A percentile compares a stretch with the other conserved stretches of the same genome.
phyloP scores from a whole-genome alignment of 1,139 yeast genomes.

The Magnusiomyces ingens region DNA sequence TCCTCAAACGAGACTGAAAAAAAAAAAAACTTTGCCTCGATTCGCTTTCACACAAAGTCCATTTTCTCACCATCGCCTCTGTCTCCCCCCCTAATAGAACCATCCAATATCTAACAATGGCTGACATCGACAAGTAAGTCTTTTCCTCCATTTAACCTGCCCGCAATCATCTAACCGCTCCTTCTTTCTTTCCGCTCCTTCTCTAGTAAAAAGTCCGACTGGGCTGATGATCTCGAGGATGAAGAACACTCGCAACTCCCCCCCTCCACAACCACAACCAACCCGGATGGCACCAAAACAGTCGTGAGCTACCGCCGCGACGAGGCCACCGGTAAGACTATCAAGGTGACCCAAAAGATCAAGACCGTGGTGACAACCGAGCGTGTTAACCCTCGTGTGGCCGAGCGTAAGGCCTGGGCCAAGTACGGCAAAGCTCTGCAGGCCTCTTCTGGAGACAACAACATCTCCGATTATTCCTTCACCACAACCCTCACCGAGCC shows the following conservation, averaged over 20 bases:
- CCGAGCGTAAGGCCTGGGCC: constrained; percentile 39
- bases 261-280: constrained; percentile 60
- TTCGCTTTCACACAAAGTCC: too few relatives aligned
- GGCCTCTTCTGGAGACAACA: constrained; percentile 65
- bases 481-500: constrained; percentile 82
- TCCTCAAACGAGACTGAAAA: too few relatives aligned
- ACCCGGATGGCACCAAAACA: constrained; percentile 86
- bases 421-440: constrained; percentile 75
- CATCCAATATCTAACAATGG: constrained; percentile 4
- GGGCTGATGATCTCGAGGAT: constrained; percentile 28
- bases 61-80: too few relatives aligned
- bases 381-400: constrained; percentile 50
- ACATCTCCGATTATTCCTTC: constrained; percentile 43
- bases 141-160: background rate
- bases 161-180: background rate
- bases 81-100: background rate
- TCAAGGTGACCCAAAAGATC: constrained; percentile 79
- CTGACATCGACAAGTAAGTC: constrained; percentile 14
- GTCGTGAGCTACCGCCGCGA: constrained; percentile 64
- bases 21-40: too few relatives aligned
- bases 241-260: constrained; percentile 23
- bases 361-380: constrained; percentile 72
- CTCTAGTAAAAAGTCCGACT: constrained; percentile 17
- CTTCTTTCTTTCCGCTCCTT: background rate
- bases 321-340: constrained; percentile 76